A percentile compares a stretch with the other conserved stretches of the same genome.
Evolutionary conservation across 768 basidiomycete genomes (phyloP).

Genomic region (Pisolithus microcarpus): DNA sequence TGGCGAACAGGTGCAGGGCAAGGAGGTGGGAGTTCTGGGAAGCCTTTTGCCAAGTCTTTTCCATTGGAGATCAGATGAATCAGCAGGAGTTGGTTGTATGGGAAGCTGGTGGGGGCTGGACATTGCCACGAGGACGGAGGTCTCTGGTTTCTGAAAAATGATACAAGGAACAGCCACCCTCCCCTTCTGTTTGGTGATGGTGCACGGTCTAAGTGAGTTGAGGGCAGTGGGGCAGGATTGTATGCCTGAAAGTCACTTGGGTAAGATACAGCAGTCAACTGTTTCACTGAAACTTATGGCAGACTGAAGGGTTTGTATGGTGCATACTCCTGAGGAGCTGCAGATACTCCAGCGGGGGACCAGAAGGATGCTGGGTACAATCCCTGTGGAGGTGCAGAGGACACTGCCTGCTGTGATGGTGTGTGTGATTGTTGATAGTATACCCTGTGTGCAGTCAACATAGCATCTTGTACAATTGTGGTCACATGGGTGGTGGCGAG

Average conservation of each 20-base stretch:
- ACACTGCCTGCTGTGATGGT: slow-evolving; percentile 3
- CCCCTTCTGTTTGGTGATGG: not conserved
- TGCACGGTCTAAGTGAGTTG: not conserved
- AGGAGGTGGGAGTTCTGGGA: slow-evolving; percentile 38
- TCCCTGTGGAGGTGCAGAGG: not conserved
- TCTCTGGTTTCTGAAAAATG: slow-evolving; percentile 25
- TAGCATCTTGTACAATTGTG: no score
- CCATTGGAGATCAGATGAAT: slow-evolving; percentile 26
- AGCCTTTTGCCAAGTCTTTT: slow-evolving; percentile 32
- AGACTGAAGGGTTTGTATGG: not conserved
- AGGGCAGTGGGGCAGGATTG: not conserved
- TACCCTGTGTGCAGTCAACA: no score
- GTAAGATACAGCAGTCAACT: not conserved
- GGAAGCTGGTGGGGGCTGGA: slow-evolving; percentile 6
- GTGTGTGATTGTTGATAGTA: slow-evolving; percentile 7
- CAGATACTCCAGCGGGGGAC: slow-evolving; percentile 8
- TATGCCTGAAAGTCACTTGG: not conserved
- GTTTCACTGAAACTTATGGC: not conserved
- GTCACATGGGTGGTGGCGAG: no score
- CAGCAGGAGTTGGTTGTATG: slow-evolving; percentile 19
- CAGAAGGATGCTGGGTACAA: slow-evolving; percentile 1
- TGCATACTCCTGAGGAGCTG: slow-evolving; percentile 1
- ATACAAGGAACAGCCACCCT: slow-evolving; percentile 8
- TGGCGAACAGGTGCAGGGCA: slow-evolving; percentile 44
- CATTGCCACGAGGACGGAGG: slow-evolving; percentile 22